Evolutionary conservation across 345 rosid species (phyloP), one percentile per base, ranked within the genome.

Genomic region (Syzygium oleosum): DNA sequence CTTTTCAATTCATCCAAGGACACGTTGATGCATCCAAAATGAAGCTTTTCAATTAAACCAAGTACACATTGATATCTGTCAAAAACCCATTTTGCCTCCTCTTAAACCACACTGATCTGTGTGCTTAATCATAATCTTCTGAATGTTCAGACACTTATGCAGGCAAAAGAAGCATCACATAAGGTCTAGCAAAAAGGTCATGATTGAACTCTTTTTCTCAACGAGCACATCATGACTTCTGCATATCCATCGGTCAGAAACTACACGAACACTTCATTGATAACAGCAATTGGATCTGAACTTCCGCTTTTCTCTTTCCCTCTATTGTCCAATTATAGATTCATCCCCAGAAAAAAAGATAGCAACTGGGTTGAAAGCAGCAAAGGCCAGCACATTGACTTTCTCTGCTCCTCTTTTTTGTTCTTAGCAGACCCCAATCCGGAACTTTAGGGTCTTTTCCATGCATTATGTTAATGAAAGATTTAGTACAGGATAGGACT

Each of bases 311-410:
- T 17, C 9, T 22, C 23, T 84, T 5, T 51, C 8, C 29, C 21
- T 25, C 31, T 51, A 2, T n/a, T 51, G 38, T 21, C 56, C 86
- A 38, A 19, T n/a, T 14, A 15, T 46, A 12, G 51, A 12, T 86
- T 9, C 25, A 25, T 61, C 52, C 53, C 29, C 52, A n/a, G 13
- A 14, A 65, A 52, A 52, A 52, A 61, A 25, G 19, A 78, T 53
- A 41, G 46, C 31, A 51, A 54, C 29, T 52, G 68, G 49, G 23
- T 38, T 73, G 25, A 54, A 52, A 43, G 85, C 53, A 55, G 59
- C 51, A 34, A 34, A 22, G 88, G 73, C 88, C 88, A 88, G 29
- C 84, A 23, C 51, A 85, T 89, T 85, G 87, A 89, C 87, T 84
- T 80, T 41, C 14, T 65, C 19, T n/a, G 56, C 27, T 31, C 25